Evolutionary conservation across 2,329 filamentous ascomycete species (phyloP).

Genomic region (Westerdykella aurantiaca): DNA sequence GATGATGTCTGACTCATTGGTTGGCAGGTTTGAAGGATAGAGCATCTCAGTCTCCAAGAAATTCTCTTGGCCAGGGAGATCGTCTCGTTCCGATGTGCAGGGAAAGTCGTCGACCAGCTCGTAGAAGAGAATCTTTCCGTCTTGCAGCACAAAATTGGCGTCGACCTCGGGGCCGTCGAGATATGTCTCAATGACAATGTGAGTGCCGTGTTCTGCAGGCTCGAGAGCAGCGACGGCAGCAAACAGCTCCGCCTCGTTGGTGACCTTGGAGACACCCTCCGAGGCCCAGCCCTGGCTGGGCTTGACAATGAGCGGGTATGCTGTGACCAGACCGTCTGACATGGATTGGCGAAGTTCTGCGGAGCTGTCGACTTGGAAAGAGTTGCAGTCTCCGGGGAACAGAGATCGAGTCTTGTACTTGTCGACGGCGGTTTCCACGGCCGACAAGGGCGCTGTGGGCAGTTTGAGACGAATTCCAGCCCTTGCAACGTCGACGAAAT

Average conservation of each 20-base stretch:
- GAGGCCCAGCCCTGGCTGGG: conserved; percentile 32
- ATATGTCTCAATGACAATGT: conserved; percentile 22
- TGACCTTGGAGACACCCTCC: conserved; percentile 31
- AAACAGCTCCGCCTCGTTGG: conserved; percentile 19
- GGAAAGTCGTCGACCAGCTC: conserved; percentile 8
- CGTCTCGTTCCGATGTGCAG: neutral
- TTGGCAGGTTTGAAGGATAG: conserved; percentile 3
- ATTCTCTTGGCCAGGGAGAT: neutral
- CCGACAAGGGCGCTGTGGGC: neutral
- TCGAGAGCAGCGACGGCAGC: conserved; percentile 5
- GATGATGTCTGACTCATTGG: conserved; percentile 1
- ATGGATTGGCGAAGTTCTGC: conserved; percentile 2
- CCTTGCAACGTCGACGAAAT: neutral
- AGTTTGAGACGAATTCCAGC: too few relatives aligned
- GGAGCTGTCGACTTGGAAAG: conserved; percentile 1
- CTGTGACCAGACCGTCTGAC: neutral
- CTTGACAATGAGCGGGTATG: conserved; percentile 32
- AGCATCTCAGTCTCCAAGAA: conserved; percentile 3
- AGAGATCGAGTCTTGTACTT: conserved; percentile 3
- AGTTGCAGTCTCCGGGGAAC: neutral
- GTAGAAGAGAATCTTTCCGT: conserved; percentile 8
- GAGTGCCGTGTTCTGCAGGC: conserved; percentile 6
- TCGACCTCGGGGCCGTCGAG: conserved; percentile 10
- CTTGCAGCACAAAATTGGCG: conserved; percentile 6
- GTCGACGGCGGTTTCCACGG: conserved; percentile 1